Base-by-base conservation (phyloP, 2,329 filamentous ascomycete species). In the Beauveria medogensis region DNA sequence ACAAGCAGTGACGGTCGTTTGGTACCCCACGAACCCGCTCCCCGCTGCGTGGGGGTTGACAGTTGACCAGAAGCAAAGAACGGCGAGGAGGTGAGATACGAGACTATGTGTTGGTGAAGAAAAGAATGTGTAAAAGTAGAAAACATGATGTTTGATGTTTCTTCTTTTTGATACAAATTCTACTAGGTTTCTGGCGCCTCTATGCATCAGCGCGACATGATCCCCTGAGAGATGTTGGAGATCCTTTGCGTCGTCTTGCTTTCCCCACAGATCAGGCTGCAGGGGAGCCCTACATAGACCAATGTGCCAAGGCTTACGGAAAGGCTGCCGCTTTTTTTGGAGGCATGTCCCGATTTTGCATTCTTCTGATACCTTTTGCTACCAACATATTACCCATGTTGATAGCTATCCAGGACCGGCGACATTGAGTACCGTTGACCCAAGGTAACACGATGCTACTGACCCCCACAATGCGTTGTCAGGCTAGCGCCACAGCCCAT, bases 21-120 rank as follows among this genome's bases (percentile, higher is more conserved):
- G 28, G 9, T 46, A 51, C 58, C 58, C 58, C 58, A 60, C 58
- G 50, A 30, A 18, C 10, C 7, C 2, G 40, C n/a, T 52, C 58
- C 50, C 58, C 58, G 58, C 58, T 52, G 30, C 26, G 58, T 60
- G 58, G 58, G 58, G 58, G 55, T 47, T 30, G 28, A 8, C 26
- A 34, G 43, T n/a, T 40, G 28, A 20, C 34, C 26, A 28, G 41
- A 40, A 16, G 9, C 16, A 10, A 46, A 12, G 43, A 56, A n/a
- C 55, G 4, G 26, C 43, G 43, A 48, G 20, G 44, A 8, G 34
- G 44, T 26, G 41, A 44, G 55, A 48, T 20, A 28, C 20, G 43
- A 43, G 16, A n/a, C 12, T 56, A 48, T 22, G n/a, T 24, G 14
- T 4, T 9, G n/a, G n/a, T 40, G 7, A 22, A 46, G 28, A 6